These are phyloP conservation scores for Mucor lusitanicus DNA, from an alignment of 371 early-diverging fungal genomes.

Conservation along the genomic window DNA sequence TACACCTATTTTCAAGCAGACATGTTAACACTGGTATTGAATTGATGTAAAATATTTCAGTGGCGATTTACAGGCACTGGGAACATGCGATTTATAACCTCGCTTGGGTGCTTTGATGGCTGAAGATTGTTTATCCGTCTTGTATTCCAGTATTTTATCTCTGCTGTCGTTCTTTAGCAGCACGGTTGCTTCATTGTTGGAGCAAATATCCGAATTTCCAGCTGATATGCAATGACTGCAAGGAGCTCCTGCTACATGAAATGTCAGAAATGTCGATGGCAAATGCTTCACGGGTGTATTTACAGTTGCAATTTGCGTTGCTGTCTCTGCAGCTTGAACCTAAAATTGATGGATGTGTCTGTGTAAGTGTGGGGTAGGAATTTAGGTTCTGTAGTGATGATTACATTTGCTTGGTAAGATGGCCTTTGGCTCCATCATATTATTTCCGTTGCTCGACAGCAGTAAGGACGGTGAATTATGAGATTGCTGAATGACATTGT, in stretches of 20 bases:
- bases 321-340: neutral
- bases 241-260: neutral
- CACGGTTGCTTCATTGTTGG: neutral
- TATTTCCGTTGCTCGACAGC: slow-evolving; percentile 1
- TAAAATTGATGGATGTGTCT: neutral
- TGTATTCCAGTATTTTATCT: neutral
- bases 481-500: slow-evolving; percentile 1
- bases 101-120: slow-evolving; percentile 21
- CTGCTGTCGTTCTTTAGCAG: neutral
- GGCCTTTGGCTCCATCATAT: neutral
- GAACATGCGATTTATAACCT: slow-evolving; percentile 34
- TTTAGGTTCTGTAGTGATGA: neutral
- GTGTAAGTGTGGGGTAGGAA: neutral
- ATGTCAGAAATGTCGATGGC: neutral
- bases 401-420: slow-evolving; percentile 6
- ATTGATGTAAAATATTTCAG: neutral
- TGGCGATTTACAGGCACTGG: slow-evolving; percentile 30
- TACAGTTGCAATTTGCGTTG: neutral
- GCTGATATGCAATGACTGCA: slow-evolving; percentile 7
- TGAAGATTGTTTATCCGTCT: slow-evolving; percentile 1
- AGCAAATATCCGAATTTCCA: slow-evolving; percentile 7
- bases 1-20: slow-evolving; percentile 18
- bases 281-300: neutral
- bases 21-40: neutral
- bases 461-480: neutral